Conservation (phyloP, 2,329 filamentous ascomycete genomes). For the Ophiocordyceps camponoti-saundersi region DNA sequence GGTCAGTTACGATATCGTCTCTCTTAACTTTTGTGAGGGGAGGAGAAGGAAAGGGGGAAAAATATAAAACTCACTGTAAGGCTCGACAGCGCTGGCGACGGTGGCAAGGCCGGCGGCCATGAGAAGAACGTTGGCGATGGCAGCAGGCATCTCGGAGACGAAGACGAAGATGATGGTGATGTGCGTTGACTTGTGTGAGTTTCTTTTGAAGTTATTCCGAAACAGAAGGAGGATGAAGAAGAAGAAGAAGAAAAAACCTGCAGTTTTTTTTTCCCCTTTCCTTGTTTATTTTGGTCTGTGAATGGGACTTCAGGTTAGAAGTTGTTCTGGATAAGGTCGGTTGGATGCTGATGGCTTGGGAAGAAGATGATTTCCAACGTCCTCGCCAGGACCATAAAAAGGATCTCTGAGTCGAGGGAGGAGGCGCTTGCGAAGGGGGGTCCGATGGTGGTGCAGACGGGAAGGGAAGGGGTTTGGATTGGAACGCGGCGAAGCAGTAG, state of each 20-base stretch:
- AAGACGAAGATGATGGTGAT: neutral
- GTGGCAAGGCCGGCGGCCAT: neutral
- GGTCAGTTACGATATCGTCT: neutral
- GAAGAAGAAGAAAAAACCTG: neutral
- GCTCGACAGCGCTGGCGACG: neutral
- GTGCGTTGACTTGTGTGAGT: neutral
- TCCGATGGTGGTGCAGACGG: neutral
- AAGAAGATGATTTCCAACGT: neutral
- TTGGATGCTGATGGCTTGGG: neutral
- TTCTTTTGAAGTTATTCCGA: neutral
- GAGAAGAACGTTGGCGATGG: neutral
- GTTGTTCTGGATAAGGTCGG: neutral
- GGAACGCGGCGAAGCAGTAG: constrained; percentile 1
- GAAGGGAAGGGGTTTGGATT: neutral
- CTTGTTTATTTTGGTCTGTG: neutral
- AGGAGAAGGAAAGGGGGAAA: neutral
- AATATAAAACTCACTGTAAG: constrained; percentile 1
- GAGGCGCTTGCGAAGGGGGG: neutral
- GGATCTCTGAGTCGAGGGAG: neutral
- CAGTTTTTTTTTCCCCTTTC: neutral
- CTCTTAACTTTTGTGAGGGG: neutral
- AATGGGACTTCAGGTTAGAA: neutral
- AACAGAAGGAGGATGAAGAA: no score
- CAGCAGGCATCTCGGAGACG: neutral
- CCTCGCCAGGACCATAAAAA: neutral